These are phyloP conservation scores for Eimeria acervulina DNA, from an alignment of 169 alveolate genomes.

Conservation along the genomic window DNA sequence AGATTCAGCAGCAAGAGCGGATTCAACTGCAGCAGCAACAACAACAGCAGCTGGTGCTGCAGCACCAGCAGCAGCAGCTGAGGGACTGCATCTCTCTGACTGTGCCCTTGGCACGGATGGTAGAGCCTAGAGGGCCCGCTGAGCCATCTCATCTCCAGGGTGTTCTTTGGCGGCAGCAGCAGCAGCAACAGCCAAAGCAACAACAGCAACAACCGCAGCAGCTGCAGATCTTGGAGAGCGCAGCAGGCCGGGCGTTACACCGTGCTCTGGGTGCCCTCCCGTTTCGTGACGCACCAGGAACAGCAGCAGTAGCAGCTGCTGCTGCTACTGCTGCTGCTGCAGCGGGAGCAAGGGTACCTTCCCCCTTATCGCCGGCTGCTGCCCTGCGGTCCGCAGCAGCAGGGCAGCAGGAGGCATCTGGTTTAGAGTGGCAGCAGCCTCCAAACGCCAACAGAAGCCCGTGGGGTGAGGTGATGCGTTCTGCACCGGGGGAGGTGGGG, in stretches of 20 bases:
- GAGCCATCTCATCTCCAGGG: background rate
- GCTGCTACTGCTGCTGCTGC: background rate
- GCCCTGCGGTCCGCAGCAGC: background rate
- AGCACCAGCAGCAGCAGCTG: slow-evolving; percentile 1
- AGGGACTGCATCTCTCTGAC: background rate
- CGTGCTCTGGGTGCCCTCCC: background rate
- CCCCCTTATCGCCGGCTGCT: background rate
- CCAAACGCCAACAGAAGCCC: background rate
- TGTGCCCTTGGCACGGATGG: background rate
- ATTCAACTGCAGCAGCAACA: background rate
- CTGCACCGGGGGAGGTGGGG: background rate
- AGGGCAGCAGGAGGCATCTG: background rate
- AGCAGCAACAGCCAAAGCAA: background rate
- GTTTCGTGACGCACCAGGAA: background rate
- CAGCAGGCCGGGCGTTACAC: background rate
- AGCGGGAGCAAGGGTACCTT: background rate
- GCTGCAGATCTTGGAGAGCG: background rate
- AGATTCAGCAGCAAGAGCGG: background rate
- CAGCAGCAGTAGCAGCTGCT: background rate
- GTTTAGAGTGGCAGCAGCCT: background rate
- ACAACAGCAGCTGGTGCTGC: background rate
- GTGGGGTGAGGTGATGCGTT: background rate
- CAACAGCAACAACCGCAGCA: background rate
- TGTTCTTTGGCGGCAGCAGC: background rate
- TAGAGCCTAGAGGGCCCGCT: background rate